These are phyloP conservation scores for Podaxis carcinomalis DNA, from an alignment of 768 basidiomycete species.

Conservation along the genomic window DNA sequence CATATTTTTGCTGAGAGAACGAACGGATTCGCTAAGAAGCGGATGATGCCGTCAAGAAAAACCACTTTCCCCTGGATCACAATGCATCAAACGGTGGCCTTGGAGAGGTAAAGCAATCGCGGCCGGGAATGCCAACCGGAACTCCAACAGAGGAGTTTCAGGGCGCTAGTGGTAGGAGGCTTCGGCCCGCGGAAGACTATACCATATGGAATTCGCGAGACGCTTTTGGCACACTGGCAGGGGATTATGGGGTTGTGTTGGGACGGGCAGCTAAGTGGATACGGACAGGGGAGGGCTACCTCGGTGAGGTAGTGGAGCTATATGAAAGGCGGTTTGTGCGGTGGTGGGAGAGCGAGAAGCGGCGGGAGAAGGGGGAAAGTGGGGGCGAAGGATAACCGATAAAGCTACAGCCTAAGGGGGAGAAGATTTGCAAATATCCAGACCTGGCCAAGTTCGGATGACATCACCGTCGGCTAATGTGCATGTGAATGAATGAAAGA, in stretches of 20 bases:
- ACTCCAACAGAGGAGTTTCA: constrained; percentile 11
- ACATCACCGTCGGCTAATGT: neutral
- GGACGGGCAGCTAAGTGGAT: constrained; percentile 47
- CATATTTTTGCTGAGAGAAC: neutral
- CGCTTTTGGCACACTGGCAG: constrained; percentile 51
- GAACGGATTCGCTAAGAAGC: neutral
- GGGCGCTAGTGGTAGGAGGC: constrained; percentile 6
- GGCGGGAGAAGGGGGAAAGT: constrained; percentile 7
- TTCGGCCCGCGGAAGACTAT: constrained; percentile 57
- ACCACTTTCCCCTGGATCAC: constrained; percentile 36
- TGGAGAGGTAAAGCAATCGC: neutral
- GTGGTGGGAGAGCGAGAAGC: constrained; percentile 36
- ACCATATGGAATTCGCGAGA: constrained; percentile 68
- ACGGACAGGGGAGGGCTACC: constrained; percentile 48
- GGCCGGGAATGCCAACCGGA: neutral
- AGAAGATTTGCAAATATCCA: neutral
- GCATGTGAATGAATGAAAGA: neutral
- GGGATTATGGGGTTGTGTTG: constrained; percentile 48
- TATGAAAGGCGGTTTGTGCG: constrained; percentile 61
- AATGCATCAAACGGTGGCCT: neutral
- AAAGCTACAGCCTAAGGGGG: neutral
- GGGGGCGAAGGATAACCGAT: neutral
- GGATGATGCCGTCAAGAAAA: constrained; percentile 29
- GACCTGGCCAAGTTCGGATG: neutral
- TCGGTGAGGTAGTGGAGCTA: constrained; percentile 54